Evolutionary conservation across 352 stramenopile genomes (phyloP).

Genomic region (Blastocystis hominis): DNA sequence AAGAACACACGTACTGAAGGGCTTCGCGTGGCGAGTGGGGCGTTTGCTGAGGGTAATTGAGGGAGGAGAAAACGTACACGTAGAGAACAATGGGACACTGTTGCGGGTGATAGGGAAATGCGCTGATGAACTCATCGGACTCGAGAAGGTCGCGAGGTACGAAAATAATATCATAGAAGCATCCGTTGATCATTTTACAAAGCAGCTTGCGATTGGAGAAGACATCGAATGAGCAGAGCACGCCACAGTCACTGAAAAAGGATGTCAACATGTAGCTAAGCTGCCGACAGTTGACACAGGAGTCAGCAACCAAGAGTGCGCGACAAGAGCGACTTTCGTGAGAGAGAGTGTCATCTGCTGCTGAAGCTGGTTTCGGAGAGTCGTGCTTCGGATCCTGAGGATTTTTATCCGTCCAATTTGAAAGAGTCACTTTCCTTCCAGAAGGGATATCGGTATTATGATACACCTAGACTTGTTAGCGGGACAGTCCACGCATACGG

Average conservation of each 20-base stretch:
- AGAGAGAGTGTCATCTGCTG: not conserved
- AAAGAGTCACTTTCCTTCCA: not conserved
- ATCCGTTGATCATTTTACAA: not conserved
- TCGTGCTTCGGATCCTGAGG: not conserved
- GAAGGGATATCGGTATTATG: not conserved
- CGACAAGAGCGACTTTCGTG: not conserved
- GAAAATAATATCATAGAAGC: slow-evolving; percentile 25
- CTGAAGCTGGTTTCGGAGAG: not conserved
- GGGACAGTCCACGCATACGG: not conserved
- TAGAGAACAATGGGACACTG: slow-evolving; percentile 29
- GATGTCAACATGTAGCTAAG: slow-evolving; percentile 3
- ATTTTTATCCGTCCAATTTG: not conserved
- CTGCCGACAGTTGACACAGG: not conserved
- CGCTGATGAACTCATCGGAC: not conserved
- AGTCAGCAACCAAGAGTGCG: slow-evolving; percentile 4
- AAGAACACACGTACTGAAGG: not conserved
- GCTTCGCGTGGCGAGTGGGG: not conserved
- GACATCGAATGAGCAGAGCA: slow-evolving; percentile 30
- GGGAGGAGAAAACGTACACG: not conserved
- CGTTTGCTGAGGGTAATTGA: not conserved
- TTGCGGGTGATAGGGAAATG: not conserved
- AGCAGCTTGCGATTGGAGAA: slow-evolving; percentile 3
- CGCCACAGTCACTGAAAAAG: slow-evolving; percentile 7
- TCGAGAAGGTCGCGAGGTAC: not conserved
- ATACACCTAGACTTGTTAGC: not conserved